Evolutionary conservation across 2,329 filamentous ascomycete genomes (phyloP).

Genomic region (Mycosphaerella arachidis): DNA sequence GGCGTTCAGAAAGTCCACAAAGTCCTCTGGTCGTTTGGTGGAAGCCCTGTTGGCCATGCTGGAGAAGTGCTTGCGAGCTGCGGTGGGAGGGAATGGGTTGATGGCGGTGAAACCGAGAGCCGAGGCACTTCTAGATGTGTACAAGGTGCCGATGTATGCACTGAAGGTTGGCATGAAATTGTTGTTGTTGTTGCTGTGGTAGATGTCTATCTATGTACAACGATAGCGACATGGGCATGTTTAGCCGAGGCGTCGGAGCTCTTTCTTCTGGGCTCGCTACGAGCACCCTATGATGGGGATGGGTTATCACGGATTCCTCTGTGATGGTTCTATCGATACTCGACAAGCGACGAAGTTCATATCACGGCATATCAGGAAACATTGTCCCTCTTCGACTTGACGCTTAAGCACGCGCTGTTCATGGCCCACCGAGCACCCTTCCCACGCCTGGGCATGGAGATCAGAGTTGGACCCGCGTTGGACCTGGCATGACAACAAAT

Average conservation of each 20-base stretch:
- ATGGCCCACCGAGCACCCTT: no score
- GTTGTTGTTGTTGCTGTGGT: not conserved
- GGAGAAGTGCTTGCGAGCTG: conserved; percentile 7
- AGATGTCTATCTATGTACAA: not conserved
- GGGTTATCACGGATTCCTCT: no score
- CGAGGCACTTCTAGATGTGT: not conserved
- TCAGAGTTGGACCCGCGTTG: no score
- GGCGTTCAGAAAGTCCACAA: conserved; percentile 87
- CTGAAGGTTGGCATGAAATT: not conserved
- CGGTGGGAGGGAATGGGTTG: not conserved
- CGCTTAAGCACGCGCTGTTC: no score
- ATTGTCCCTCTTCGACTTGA: no score
- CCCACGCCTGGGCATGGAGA: no score
- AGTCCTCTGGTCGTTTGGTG: conserved; percentile 63
- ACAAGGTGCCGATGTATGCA: not conserved
- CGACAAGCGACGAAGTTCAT: no score
- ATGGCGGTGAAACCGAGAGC: not conserved
- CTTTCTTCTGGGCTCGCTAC: no score
- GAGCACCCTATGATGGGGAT: no score
- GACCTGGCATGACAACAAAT: no score
- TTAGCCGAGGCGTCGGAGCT: not conserved
- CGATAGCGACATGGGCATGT: not conserved
- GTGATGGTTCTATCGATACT: no score
- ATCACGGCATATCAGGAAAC: no score
- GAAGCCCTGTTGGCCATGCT: conserved; percentile 37